A percentile compares a stretch with the other conserved stretches of the same genome.
phyloP scores from a whole-genome alignment of 2,329 filamentous ascomycete genomes.

The Diaporthe sp. region DNA sequence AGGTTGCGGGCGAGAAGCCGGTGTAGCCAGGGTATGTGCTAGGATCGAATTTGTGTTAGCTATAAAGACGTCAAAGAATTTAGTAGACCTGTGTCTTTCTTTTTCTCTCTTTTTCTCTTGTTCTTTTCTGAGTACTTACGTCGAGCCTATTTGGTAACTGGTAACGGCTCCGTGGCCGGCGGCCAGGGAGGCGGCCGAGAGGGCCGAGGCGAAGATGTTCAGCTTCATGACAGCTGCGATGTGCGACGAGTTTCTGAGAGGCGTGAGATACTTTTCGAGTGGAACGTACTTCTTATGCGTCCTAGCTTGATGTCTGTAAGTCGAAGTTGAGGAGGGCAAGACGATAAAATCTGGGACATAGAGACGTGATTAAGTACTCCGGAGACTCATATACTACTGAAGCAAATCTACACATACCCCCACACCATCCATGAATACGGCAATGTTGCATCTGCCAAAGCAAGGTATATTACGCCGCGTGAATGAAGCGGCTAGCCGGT shows the following conservation, averaged over 20 bases:
- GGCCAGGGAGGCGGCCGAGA: constrained; percentile 47
- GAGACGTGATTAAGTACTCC: neutral
- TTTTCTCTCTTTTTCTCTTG: neutral
- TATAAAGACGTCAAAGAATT: too few species aligned
- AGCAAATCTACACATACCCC: neutral
- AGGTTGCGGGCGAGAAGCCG: constrained; percentile 63
- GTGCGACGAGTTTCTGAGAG: neutral
- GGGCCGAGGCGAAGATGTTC: constrained; percentile 34
- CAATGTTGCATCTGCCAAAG: neutral
- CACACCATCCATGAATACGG: neutral
- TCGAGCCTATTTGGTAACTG: constrained; percentile 62
- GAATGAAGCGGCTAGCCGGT: neutral
- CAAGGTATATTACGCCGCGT: neutral
- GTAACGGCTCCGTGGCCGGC: constrained; percentile 57
- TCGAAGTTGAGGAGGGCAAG: neutral
- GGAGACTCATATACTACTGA: neutral
- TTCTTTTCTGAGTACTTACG: constrained; percentile 26
- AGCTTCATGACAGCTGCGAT: constrained; percentile 40
- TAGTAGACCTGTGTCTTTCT: too few species aligned
- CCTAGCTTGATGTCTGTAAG: neutral
- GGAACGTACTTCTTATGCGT: rapidly evolving
- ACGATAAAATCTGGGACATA: neutral
- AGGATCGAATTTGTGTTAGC: neutral
- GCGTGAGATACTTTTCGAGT: rapidly evolving
- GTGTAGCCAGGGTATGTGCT: constrained; percentile 59